Percentiles rank a stretch among this genome's conserved stretches.
Evolutionary conservation across 2,329 filamentous ascomycete genomes (phyloP).

Genomic region (Magnaporthiopsis rhizophila): DNA sequence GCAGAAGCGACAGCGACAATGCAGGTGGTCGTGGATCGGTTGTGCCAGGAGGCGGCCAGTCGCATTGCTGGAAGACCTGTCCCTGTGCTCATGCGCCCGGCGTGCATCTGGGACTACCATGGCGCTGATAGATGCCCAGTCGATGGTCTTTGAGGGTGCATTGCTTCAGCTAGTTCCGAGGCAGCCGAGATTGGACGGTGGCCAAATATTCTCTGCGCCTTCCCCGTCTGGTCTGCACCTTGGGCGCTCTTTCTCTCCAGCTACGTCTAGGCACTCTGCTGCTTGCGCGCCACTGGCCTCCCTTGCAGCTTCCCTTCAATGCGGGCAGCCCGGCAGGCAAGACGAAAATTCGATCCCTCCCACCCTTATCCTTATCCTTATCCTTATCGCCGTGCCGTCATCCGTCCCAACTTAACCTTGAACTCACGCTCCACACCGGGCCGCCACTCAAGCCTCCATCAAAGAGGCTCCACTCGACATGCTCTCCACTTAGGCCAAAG

Average conservation of each 20-base stretch:
- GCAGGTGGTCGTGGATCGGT: neutral
- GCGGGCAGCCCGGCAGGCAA: neutral
- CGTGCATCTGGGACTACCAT: neutral
- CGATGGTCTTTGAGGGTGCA: neutral
- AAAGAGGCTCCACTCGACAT: neutral
- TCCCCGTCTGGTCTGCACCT: no score
- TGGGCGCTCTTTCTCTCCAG: neutral
- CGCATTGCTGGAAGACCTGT: slow-evolving; percentile 1
- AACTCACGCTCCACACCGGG: neutral
- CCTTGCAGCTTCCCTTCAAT: neutral
- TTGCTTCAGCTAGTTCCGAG: neutral
- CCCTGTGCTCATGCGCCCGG: neutral
- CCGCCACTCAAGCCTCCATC: neutral
- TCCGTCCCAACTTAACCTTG: neutral
- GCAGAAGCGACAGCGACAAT: neutral
- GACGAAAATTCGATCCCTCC: neutral
- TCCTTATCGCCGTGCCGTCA: neutral
- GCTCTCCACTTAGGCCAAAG: neutral
- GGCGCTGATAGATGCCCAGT: neutral
- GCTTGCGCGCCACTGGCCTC: no score
- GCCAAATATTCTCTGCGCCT: neutral
- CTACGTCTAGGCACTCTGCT: neutral
- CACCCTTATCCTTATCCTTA: neutral
- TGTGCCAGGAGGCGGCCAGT: neutral
- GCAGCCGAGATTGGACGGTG: neutral